Conservation (phyloP, 2,329 filamentous ascomycete genomes). For the Cytospora schulzeri region DNA sequence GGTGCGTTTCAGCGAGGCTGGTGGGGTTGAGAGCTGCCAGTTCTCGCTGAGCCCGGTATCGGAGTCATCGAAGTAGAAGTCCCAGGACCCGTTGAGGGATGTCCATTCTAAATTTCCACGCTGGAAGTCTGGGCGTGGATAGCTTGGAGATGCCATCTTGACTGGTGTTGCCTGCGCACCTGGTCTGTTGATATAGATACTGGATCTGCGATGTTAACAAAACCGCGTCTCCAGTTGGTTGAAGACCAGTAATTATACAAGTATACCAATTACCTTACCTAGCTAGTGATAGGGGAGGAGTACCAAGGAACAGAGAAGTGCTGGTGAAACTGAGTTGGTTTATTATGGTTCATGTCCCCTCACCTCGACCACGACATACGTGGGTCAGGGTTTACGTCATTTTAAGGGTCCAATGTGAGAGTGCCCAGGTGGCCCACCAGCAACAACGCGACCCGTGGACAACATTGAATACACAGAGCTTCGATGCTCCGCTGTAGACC, state of each 20-base stretch:
- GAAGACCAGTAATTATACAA: not conserved
- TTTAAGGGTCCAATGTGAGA: constrained; percentile 1
- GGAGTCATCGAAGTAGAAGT: constrained; percentile 66
- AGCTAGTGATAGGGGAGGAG: not conserved
- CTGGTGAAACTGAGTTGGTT: not conserved
- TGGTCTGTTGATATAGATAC: too few relatives aligned
- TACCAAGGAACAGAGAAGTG: not conserved
- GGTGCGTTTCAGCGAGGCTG: constrained; percentile 49
- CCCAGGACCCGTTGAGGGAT: constrained; percentile 65
- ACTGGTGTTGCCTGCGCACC: too few relatives aligned
- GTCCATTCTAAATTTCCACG: constrained; percentile 58
- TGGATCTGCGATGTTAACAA: not conserved
- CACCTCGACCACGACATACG: constrained; percentile 2
- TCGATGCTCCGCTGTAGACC: too few relatives aligned
- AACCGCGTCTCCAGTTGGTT: not conserved
- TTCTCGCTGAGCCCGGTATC: constrained; percentile 54
- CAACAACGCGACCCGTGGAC: not conserved
- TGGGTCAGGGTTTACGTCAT: constrained; percentile 27
- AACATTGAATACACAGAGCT: too few relatives aligned
- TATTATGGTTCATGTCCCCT: not conserved
- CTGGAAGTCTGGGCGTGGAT: constrained; percentile 68
- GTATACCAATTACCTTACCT: not conserved
- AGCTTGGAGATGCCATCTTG: constrained; percentile 35
- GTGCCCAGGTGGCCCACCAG: not conserved
- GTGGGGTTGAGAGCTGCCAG: constrained; percentile 59